A percentile compares a stretch with the other conserved stretches of the same genome.
These are phyloP conservation scores for Oryza rufipogon DNA, from an alignment of 176 grass and related monocot species.

Conservation along the genomic window DNA sequence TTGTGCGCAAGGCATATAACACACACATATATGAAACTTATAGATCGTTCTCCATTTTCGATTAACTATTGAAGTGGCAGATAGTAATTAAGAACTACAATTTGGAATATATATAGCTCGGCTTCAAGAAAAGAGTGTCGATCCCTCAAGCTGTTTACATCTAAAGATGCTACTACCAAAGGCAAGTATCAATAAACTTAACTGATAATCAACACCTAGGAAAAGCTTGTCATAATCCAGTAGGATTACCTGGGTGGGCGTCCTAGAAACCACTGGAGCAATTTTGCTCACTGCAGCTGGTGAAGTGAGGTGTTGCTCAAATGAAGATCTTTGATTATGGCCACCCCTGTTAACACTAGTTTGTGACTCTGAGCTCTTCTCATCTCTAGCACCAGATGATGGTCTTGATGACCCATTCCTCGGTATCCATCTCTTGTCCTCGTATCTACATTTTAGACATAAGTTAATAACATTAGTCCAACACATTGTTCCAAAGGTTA, in stretches of 20 bases:
- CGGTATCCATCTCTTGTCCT: slow-evolving; percentile 95
- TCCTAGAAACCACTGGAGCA: slow-evolving; percentile 62
- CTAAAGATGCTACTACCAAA: slow-evolving; percentile 19
- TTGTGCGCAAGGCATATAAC: neutral
- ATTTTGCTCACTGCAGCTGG: slow-evolving; percentile 47
- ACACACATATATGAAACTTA: neutral
- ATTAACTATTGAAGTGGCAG: neutral
- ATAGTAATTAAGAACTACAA: slow-evolving; percentile 19
- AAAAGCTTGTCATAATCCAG: slow-evolving; percentile 17
- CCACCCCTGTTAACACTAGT: slow-evolving; percentile 49
- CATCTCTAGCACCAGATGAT: slow-evolving; percentile 53
- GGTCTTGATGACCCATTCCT: slow-evolving; percentile 65
- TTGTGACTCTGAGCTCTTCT: slow-evolving; percentile 51
- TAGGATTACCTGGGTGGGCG: slow-evolving; percentile 54
- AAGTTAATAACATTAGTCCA: neutral
- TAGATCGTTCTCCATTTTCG: neutral
- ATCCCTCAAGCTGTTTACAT: slow-evolving; percentile 18
- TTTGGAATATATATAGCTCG: slow-evolving; percentile 2
- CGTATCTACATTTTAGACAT: slow-evolving; percentile 68
- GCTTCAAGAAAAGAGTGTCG: slow-evolving; percentile 9
- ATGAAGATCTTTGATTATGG: slow-evolving; percentile 62
- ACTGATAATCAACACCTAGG: neutral
- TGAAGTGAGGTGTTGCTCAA: slow-evolving; percentile 58
- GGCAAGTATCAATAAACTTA: neutral
- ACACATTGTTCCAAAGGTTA: neutral